phyloP scores from a whole-genome alignment of 768 basidiomycete genomes.

The Agaricus sinodeliciosus region DNA sequence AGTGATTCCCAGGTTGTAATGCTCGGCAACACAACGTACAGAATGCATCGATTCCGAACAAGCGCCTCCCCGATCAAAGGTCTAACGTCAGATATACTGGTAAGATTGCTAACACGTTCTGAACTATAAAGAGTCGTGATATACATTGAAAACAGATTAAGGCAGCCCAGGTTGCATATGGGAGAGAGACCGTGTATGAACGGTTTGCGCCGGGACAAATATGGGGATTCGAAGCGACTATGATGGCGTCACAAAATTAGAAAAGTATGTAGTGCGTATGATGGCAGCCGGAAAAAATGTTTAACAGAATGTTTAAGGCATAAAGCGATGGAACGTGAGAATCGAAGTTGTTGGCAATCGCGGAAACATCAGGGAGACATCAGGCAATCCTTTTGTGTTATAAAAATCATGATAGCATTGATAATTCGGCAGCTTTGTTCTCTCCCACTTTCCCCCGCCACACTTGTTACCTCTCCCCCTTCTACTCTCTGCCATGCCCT shows the following conservation, averaged over 20 bases:
- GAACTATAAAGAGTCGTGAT: neutral
- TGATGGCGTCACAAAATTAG: neutral
- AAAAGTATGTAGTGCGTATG: too few relatives aligned
- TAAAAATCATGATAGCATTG: constrained; percentile 6
- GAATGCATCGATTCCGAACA: constrained; percentile 82
- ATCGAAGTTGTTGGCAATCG: too few relatives aligned
- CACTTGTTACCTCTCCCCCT: neutral
- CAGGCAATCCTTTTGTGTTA: neutral
- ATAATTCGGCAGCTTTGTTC: constrained; percentile 2
- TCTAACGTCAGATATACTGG: constrained; percentile 76
- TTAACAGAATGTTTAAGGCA: neutral
- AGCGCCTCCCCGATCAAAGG: constrained; percentile 79
- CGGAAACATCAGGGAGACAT: neutral
- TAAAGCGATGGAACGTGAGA: too few relatives aligned
- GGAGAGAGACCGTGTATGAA: constrained; percentile 10
- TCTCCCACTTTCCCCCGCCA: neutral
- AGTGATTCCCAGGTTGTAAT: constrained; percentile 44
- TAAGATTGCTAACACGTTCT: constrained; percentile 25
- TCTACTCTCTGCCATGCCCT: neutral
- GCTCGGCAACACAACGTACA: constrained; percentile 49
- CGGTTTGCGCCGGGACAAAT: constrained; percentile 13
- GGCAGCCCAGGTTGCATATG: constrained; percentile 39
- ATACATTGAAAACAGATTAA: constrained; percentile 38
- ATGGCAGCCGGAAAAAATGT: neutral
- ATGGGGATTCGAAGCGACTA: constrained; percentile 4